Conservation (phyloP, 129 eudicot species). For the Escallonia herrerae region DNA sequence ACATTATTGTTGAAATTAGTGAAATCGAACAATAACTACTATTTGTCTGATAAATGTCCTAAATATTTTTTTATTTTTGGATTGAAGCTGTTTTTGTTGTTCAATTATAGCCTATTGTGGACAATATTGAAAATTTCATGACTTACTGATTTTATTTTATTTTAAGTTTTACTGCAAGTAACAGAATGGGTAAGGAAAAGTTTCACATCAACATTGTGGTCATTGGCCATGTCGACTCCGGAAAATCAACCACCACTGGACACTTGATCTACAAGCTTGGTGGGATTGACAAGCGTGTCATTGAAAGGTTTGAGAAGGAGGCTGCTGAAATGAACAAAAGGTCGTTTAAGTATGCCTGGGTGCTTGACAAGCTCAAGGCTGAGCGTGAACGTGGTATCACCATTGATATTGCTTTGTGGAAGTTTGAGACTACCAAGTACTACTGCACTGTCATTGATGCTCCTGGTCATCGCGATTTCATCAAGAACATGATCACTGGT, state of each 20-base stretch:
- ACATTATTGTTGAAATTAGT: too few relatives aligned
- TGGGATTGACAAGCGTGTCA: slow-evolving; percentile 59
- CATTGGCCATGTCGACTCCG: slow-evolving; percentile 56
- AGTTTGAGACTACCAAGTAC: slow-evolving; percentile 48
- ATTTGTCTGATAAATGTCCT: too few relatives aligned
- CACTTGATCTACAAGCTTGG: slow-evolving; percentile 55
- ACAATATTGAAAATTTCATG: too few relatives aligned
- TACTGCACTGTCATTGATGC: slow-evolving; percentile 63
- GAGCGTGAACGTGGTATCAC: slow-evolving; percentile 63
- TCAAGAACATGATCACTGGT: slow-evolving; percentile 35
- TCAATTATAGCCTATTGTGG: too few relatives aligned
- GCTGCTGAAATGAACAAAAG: slow-evolving; percentile 64
- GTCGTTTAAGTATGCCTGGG: slow-evolving; percentile 58
- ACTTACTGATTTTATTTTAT: not conserved
- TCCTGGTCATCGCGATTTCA: slow-evolving; percentile 44
- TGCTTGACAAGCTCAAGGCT: slow-evolving; percentile 52
- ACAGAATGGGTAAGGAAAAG: slow-evolving; percentile 45
- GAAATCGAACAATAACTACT: too few relatives aligned
- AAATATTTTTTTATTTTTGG: too few relatives aligned
- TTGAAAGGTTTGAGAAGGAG: slow-evolving; percentile 48
- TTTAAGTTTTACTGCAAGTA: not conserved
- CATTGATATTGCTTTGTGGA: slow-evolving; percentile 54
- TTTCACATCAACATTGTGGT: slow-evolving; percentile 48
- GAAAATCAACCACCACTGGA: slow-evolving; percentile 45
- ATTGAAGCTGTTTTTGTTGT: too few relatives aligned